These are phyloP conservation scores for Brasenia schreberi DNA, from an alignment of 164 flowering plant species.

Conservation along the genomic window DNA sequence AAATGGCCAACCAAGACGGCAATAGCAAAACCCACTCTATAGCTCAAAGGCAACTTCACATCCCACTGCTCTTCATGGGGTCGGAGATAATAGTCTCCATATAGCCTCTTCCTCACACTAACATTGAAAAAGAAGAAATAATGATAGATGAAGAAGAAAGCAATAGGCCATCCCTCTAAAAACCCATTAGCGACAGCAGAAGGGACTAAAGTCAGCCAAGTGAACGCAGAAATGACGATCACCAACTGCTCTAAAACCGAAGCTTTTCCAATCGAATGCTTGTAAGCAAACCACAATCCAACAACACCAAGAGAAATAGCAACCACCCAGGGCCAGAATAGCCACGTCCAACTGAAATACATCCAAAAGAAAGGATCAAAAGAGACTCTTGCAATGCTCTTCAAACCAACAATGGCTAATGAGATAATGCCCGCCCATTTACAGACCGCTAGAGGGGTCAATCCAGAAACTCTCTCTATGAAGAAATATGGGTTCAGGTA, in stretches of 20 bases:
- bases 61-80: slow-evolving; percentile 88
- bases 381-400: slow-evolving; percentile 31
- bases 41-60: slow-evolving; percentile 28
- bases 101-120: slow-evolving; percentile 56
- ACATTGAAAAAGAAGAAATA: slow-evolving; percentile 83
- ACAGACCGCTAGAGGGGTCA: slow-evolving; percentile 46
- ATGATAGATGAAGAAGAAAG: slow-evolving; percentile 74
- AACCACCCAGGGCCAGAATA: slow-evolving; percentile 82
- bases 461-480: slow-evolving; percentile 13
- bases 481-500: slow-evolving; percentile 3
- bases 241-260: slow-evolving; percentile 47
- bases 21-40: slow-evolving; percentile 31
- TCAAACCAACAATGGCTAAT: slow-evolving; percentile 36
- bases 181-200: slow-evolving; percentile 75
- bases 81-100: slow-evolving; percentile 53
- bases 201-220: slow-evolving; percentile 86
- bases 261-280: slow-evolving; percentile 42
- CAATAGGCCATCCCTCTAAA: slow-evolving; percentile 86
- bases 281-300: slow-evolving; percentile 41
- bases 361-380: slow-evolving; percentile 74
- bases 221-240: slow-evolving; percentile 51
- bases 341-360: slow-evolving; percentile 93
- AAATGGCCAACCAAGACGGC: slow-evolving; percentile 69
- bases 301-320: slow-evolving; percentile 45
- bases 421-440: slow-evolving; percentile 47